Percentiles rank a stretch among this genome's conserved stretches.
phyloP scores from a whole-genome alignment of 139 green algal species.

The Tetratostichococcus sp. region DNA sequence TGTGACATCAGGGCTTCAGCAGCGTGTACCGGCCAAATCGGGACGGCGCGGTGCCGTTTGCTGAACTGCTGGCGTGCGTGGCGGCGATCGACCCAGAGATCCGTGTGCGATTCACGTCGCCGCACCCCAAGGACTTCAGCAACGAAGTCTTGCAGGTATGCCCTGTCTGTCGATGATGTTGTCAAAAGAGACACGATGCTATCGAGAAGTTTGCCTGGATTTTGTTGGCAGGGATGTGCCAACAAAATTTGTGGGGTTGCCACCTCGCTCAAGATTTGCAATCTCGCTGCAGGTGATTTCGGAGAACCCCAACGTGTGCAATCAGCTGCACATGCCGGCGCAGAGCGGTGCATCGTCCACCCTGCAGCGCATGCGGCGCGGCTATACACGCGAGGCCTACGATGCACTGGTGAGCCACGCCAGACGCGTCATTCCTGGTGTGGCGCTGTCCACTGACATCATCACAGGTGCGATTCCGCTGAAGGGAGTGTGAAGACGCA shows the following conservation, averaged over 20 bases:
- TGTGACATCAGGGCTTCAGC: conserved; percentile 69
- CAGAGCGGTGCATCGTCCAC: conserved; percentile 73
- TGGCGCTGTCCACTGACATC: conserved; percentile 82
- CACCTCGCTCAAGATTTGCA: background rate
- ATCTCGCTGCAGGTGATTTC: conserved; percentile 46
- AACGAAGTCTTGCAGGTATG: conserved; percentile 63
- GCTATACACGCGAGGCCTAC: conserved; percentile 83
- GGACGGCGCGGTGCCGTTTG: conserved; percentile 62
- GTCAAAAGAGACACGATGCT: background rate
- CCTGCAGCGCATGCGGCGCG: conserved; percentile 74
- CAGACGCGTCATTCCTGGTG: conserved; percentile 46
- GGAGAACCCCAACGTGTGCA: conserved; percentile 72
- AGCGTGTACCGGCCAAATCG: conserved; percentile 74
- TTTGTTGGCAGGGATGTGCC: no score
- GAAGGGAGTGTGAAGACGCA: no score
- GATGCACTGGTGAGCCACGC: conserved; percentile 68
- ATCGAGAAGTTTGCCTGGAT: no score
- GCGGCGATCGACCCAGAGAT: conserved; percentile 75
- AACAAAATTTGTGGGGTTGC: no score
- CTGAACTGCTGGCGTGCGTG: conserved; percentile 69
- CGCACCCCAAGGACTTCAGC: conserved; percentile 86
- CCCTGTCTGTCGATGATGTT: background rate
- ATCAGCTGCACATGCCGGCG: conserved; percentile 86
- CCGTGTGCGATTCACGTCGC: conserved; percentile 85
- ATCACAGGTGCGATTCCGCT: conserved; percentile 62